phyloP scores from a whole-genome alignment of 176 grass and related monocot species.

The barley (Hordeum vulgare) region DNA sequence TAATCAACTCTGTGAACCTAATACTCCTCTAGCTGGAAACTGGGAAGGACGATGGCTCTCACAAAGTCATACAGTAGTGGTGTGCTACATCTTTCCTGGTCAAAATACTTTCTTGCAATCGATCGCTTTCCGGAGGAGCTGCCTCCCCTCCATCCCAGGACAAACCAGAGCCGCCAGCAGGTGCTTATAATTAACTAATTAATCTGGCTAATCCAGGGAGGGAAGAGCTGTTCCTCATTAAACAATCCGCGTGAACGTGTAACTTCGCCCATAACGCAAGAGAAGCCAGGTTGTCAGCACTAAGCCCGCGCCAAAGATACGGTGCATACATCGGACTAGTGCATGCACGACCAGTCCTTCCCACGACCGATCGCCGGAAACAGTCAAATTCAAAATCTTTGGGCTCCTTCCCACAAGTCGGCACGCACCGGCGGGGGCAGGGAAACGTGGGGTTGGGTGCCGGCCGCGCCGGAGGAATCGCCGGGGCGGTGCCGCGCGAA shows the following conservation, averaged over 20 bases:
- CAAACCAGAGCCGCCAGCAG: background rate
- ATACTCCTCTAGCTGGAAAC: background rate
- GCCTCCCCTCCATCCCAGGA: constrained; percentile 27
- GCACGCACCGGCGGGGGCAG: constrained; percentile 33
- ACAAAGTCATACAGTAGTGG: background rate
- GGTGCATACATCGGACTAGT: background rate
- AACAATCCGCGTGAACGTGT: constrained; percentile 12
- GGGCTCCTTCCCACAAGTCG: background rate
- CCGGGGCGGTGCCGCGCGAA: background rate
- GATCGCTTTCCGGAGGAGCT: constrained; percentile 31
- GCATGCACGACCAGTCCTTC: background rate
- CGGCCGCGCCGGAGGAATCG: background rate
- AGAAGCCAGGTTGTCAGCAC: constrained; percentile 21
- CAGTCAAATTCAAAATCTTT: background rate
- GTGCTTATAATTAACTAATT: background rate
- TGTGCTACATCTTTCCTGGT: constrained; percentile 6
- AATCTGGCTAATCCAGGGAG: constrained; percentile 1
- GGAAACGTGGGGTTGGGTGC: constrained; percentile 23
- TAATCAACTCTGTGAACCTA: background rate
- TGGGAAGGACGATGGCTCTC: background rate
- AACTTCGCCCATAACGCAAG: background rate
- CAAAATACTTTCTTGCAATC: constrained; percentile 19
- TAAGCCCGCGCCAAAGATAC: background rate
- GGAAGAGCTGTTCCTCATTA: constrained; percentile 17
- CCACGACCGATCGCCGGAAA: constrained; percentile 1